Evolutionary conservation across 2,329 filamentous ascomycete species (phyloP), one percentile per base, ranked within the genome.

Genomic region (Aspergillus fijiensis): DNA sequence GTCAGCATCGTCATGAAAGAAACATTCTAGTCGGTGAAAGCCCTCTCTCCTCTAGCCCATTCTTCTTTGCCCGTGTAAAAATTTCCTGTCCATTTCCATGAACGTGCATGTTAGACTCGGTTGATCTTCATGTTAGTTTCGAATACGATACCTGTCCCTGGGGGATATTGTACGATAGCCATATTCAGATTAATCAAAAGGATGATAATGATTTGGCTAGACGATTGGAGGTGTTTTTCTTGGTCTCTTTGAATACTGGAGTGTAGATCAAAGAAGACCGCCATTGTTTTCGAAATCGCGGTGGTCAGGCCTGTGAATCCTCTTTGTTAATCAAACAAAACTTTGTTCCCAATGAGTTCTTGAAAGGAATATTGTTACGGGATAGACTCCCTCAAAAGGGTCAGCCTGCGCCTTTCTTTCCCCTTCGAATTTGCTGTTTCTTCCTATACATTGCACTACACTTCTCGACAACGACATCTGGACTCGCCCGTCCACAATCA

Each of bases 131-230:
- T 55, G 53, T 16, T 55, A 35, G 27, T 35, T 35, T 35, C 33
- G 33, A 42, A 48, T 45, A 7, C 39, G 58, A 60, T 57, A 54
- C 54, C 58, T 57, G 7, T 50, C 54, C 42, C 49, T 11, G 25
- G 19, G 42, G 39, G 54, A 21, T 29, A 29, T 23, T 55, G 53
- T 55, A 55, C 21, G 54, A 48, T 49, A 58, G 39, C 2, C 25
- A 49, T 21, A 48, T 49, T 31, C 45, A 55, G 27, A 58, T 33
- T 11, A 54, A 5, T 14, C 14, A 12, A 25, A 27, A 16, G 19
- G 11, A 33, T 7, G 25, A 31, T 12, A 45, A 39, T 11, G 11
- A 53, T 9, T 19, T 19, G 39, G 19, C 16, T 16, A 9, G 16
- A 45, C 14, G 19, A n/a, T 19, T 19, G 3, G 2, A 6, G 16